Base-by-base conservation (phyloP, 2,329 filamentous ascomycete genomes). In the Ophiocordyceps sinensis region DNA sequence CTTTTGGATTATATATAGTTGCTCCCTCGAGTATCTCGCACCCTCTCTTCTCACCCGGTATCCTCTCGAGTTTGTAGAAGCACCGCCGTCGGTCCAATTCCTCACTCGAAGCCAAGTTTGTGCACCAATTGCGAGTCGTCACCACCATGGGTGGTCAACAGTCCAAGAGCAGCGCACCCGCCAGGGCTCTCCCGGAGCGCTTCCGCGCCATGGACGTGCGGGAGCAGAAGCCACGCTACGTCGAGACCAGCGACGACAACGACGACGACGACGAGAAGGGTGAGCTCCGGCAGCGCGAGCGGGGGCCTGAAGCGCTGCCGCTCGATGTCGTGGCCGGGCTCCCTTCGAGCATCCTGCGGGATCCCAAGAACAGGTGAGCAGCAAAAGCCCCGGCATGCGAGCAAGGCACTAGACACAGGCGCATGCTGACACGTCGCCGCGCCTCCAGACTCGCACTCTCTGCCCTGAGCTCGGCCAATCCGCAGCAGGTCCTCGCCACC, bases 401-500 rank as follows among this genome's bases (percentile, higher is more conserved):
- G 19, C 19, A 19, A 19, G 4, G 19, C 19, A 4, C 19, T 4
- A 19, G 19, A 26, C 2, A 26, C 6, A 26, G 6, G 5, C 9
- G 23, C 23, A 7, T 6, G 23, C 23, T 26, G 23, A 26, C 23
- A 26, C 23, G 23, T 26, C 23, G 23, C 23, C 9, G 6, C 23
- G 6, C 9, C 23, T 26, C 23, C 23, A 84, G 83, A 45, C 77
- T 93, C 13, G 85, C 85, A 5, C 70, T 91, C 29, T 77, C 79
- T 2, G 83, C 83, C 2, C 67, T 93, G 39, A 79, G 75, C 55
- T 68, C 73, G 10, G 77, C 79, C 47, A 71, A 84, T 46, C 79
- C 83, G 7, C 71, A 71, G 43, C 61, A 73, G 11, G 69, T 87
- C 36, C 70, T 94, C 36, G 70, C 73, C 41, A 81, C 78, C 34